Evolutionary conservation across 2,329 filamentous ascomycete genomes (phyloP), one percentile per base, ranked within the genome.

Genomic region (Colletotrichum graminicola): DNA sequence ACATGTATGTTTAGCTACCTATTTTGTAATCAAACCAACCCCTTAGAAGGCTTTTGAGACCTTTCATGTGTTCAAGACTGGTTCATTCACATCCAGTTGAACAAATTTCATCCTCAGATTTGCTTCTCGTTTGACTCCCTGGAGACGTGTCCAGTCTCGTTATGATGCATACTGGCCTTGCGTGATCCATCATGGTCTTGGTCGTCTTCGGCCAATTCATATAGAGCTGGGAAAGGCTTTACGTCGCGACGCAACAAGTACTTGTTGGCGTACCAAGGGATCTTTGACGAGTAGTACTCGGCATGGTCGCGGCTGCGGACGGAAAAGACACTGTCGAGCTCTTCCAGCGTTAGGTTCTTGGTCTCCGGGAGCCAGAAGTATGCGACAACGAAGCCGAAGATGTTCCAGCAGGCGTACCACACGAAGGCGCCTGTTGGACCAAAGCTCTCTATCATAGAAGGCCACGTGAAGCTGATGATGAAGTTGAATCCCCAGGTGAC

Each of bases 401-500:
- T 5, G 45, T 80, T 80, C 79, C 79, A 84, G 1, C 76, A 79
- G 0, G 81, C 82, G 34, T 82, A 83, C 66, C 80, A 83, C 56
- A 80, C 76, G 54, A 84, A 82, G 3, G 80, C 82, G 2, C 82
- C 82, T 0, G 78, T 81, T 3, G 74, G 75, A 5, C 77, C 77
- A 6, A 82, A 75, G 0, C 67, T 67, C 0, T 52, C 8, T 0
- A 61, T 55, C 7, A 81, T 71, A 1, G 72, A 63, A 1, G 79
- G 80, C 80, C 79, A 81, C 1, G 77, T 78, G 23, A 81, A 75
- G n/a, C 77, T 79, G 59, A 81, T 80, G 74, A 81, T 77, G 54
- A 81, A 81, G 73, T 81, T 81, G 75, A 81, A 84, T 0, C 79
- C 78, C 82, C 82, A 83, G 0, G 79, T 82, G 16, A 82, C 81